Evolutionary conservation across 2,329 filamentous ascomycete species (phyloP).

Genomic region (Fusarium sublunatum): DNA sequence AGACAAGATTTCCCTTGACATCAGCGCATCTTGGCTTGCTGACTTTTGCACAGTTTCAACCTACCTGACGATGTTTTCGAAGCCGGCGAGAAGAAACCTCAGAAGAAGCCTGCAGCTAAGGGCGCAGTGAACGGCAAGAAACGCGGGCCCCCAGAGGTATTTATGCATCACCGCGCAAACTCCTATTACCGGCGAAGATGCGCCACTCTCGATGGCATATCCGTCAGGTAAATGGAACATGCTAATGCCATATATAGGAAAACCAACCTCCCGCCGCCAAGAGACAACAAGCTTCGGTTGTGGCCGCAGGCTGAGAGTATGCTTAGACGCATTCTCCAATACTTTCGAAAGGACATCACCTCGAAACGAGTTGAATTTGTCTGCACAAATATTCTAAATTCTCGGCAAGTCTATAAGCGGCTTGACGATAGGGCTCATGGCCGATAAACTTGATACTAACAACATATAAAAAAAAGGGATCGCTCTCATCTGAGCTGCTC

Average conservation of each 20-base stretch:
- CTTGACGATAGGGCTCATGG: constrained; percentile 19
- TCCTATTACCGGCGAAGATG: constrained; percentile 25
- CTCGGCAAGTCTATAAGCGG: constrained; percentile 32
- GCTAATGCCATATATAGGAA: constrained; percentile 51
- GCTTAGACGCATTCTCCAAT: neutral
- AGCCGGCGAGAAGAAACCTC: constrained; percentile 78
- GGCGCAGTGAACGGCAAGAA: constrained; percentile 58
- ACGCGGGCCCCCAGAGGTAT: constrained; percentile 61
- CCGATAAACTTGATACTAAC: constrained; percentile 26
- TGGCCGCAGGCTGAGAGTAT: constrained; percentile 54
- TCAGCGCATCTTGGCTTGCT: constrained; percentile 13
- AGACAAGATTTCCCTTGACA: neutral
- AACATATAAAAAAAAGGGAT: constrained; percentile 33
- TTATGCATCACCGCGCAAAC: constrained; percentile 37
- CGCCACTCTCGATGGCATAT: constrained; percentile 13
- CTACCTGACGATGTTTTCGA: constrained; percentile 92
- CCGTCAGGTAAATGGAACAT: constrained; percentile 18
- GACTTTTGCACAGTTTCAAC: constrained; percentile 71
- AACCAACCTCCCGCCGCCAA: constrained; percentile 53
- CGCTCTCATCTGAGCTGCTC: constrained; percentile 20
- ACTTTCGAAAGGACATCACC: constrained; percentile 21
- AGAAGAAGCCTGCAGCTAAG: constrained; percentile 63
- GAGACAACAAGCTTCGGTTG: constrained; percentile 56
- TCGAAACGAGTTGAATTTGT: constrained; percentile 21
- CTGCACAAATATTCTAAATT: constrained; percentile 13